A percentile compares a stretch with the other conserved stretches of the same genome.
These are phyloP conservation scores for Nitzschia sp. DNA, from an alignment of 108 stramenopile genomes.

Conservation along the genomic window DNA sequence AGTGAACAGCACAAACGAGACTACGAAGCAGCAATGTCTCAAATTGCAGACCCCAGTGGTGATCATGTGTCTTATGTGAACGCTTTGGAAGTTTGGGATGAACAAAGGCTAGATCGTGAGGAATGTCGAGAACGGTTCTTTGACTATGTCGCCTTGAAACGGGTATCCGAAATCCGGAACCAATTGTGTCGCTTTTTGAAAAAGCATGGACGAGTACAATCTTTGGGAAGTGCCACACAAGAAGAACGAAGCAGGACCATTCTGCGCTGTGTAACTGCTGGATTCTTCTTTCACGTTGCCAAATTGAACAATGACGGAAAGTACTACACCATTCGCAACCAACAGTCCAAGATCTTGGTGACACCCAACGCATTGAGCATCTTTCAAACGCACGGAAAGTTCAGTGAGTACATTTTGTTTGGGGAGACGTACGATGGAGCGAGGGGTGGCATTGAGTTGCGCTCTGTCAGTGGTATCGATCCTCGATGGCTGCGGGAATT, in stretches of 20 bases:
- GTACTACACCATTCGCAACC: constrained; percentile 88
- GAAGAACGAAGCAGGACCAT: constrained; percentile 66
- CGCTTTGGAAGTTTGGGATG: constrained; percentile 68
- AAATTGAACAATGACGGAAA: constrained; percentile 89
- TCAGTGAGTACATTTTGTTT: constrained; percentile 76
- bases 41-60: constrained; percentile 78
- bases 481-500: constrained; percentile 94
- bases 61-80: constrained; percentile 92
- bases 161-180: constrained; percentile 69
- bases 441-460: constrained; percentile 83
- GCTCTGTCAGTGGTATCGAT: constrained; percentile 80
- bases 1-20: constrained; percentile 66
- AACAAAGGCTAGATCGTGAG: constrained; percentile 55
- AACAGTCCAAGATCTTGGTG: constrained; percentile 51
- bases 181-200: constrained; percentile 74
- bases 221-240: constrained; percentile 43
- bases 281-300: constrained; percentile 93
- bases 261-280: constrained; percentile 84
- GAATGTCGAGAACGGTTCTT: constrained; percentile 83
- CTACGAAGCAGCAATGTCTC: constrained; percentile 81
- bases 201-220: constrained; percentile 43
- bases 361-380: constrained; percentile 61
- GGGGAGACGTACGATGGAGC: constrained; percentile 76
- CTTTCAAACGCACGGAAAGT: constrained; percentile 59
- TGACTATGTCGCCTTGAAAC: constrained; percentile 68